Evolutionary conservation across 169 alveolate species (phyloP).

Genomic region (Miamiensis avidus): DNA sequence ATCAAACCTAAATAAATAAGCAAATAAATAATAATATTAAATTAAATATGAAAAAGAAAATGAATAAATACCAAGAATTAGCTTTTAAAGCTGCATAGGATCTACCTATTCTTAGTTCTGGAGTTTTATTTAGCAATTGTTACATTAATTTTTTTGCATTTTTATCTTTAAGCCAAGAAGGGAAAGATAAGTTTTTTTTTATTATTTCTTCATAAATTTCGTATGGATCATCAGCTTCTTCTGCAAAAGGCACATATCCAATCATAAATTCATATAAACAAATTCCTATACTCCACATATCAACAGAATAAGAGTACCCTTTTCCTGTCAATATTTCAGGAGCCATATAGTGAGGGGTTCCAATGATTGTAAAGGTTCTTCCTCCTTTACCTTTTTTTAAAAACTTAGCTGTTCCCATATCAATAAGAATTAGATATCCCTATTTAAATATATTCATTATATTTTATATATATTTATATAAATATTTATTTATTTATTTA

Average conservation of each 20-base stretch:
- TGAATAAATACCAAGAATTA: slow-evolving; percentile 16
- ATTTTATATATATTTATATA: slow-evolving; percentile 65
- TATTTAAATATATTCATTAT: slow-evolving; percentile 68
- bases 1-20: not conserved
- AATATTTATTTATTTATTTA: slow-evolving; percentile 54
- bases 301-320: slow-evolving; percentile 50
- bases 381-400: slow-evolving; percentile 85
- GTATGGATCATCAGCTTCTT: slow-evolving; percentile 94
- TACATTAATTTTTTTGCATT: slow-evolving; percentile 37
- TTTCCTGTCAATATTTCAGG: slow-evolving; percentile 62
- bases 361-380: slow-evolving; percentile 67
- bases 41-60: too few species aligned
- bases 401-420: slow-evolving; percentile 96
- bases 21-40: too few species aligned
- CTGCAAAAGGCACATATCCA: slow-evolving; percentile 98
- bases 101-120: slow-evolving; percentile 49
- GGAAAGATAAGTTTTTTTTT: slow-evolving; percentile 79
- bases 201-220: slow-evolving; percentile 93
- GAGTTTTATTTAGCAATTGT: slow-evolving; percentile 47
- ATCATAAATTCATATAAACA: slow-evolving; percentile 84
- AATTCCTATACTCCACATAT: slow-evolving; percentile 53
- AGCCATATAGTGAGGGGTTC: slow-evolving; percentile 89
- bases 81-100: slow-evolving; percentile 37
- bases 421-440: slow-evolving; percentile 96
- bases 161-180: slow-evolving; percentile 74